Evolutionary conservation across 2,329 filamentous ascomycete genomes (phyloP), one percentile per base, ranked within the genome.

Genomic region (Parastagonospora avenae): DNA sequence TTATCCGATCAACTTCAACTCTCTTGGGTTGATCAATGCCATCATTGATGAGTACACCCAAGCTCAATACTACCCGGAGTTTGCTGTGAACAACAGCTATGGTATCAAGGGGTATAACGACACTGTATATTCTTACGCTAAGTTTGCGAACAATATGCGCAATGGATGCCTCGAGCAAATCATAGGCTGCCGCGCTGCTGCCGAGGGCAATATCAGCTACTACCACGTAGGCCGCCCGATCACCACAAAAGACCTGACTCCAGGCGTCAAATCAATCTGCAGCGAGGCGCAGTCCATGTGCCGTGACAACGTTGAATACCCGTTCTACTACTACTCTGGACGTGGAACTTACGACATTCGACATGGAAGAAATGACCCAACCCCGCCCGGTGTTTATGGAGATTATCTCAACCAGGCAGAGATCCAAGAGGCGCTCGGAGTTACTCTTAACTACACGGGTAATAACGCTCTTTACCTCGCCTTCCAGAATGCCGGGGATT

Each of bases 361-460:
- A 5, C 81, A 85, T 45, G 76, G 79, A 11, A 71, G 62, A 54
- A 45, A 77, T 29, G 67, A 89, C 64, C 84, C 88, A 0, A 87
- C 87, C 54, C 88, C 89, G 2, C 48, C 51, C 2, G 46, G 48
- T 8, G 46, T 52, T 24, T 63, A 47, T 35, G 79, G 85, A 0
- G 74, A 72, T 31, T 84, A 82, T 45, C 79, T 92, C 46, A 88
- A 89, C 64, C 79, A 81, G 38, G 77, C 79, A 9, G 58, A 69
- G 5, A 77, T 89, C 1, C 82, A 85, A 54, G 67, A 81, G 15
- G 82, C 83, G 1, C 79, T 90, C 16, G 87, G 87, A 10, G 80
- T 86, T 1, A 82, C 82, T 7, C 68, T 87, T 44, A 87, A 87
- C 67, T 87, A 79, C 63, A 83, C 84, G 0, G 73, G 72, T 15